A percentile compares a stretch with the other conserved stretches of the same genome.
Conservation (phyloP, 805 yeast species). For the Wilhelminamyces savonicus region DNA sequence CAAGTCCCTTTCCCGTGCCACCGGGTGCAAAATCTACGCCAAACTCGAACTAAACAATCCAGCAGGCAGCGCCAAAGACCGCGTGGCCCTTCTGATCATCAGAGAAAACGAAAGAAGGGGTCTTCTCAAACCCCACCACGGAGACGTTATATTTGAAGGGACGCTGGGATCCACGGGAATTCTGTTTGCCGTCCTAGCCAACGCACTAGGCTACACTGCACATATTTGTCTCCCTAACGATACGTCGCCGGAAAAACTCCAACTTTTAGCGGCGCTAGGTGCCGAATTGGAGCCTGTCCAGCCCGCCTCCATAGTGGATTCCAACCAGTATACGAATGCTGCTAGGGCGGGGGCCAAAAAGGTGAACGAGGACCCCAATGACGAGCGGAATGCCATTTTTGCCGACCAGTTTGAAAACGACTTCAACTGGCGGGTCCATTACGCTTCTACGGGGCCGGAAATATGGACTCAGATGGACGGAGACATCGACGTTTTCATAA, state of each 20-base stretch:
- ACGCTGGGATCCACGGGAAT: slow-evolving; percentile 97
- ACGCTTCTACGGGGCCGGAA: slow-evolving; percentile 84
- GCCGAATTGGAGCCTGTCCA: slow-evolving; percentile 80
- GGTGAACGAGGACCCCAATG: slow-evolving; percentile 33
- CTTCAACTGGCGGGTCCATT: slow-evolving; percentile 83
- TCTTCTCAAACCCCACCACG: slow-evolving; percentile 47
- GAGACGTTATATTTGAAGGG: slow-evolving; percentile 85
- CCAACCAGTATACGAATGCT: slow-evolving; percentile 84
- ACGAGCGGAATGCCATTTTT: slow-evolving; percentile 58
- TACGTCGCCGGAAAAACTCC: slow-evolving; percentile 78
- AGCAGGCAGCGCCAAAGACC: slow-evolving; percentile 92
- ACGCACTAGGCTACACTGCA: slow-evolving; percentile 81
- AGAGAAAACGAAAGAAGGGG: slow-evolving; percentile 60
- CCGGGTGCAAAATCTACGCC: slow-evolving; percentile 82
- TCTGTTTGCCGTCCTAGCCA: slow-evolving; percentile 83
- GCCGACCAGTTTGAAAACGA: slow-evolving; percentile 96
- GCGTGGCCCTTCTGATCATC: slow-evolving; percentile 85
- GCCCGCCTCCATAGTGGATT: slow-evolving; percentile 94
- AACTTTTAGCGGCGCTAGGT: slow-evolving; percentile 65
- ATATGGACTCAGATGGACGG: slow-evolving; percentile 70
- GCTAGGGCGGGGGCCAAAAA: slow-evolving; percentile 65
- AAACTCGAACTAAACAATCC: slow-evolving; percentile 84
- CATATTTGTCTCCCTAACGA: slow-evolving; percentile 96
- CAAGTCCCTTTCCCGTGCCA: slow-evolving; percentile 58
- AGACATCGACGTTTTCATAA: slow-evolving; percentile 65